Conservation (phyloP, 2,329 filamentous ascomycete species). For the Aspergillus sp. region DNA sequence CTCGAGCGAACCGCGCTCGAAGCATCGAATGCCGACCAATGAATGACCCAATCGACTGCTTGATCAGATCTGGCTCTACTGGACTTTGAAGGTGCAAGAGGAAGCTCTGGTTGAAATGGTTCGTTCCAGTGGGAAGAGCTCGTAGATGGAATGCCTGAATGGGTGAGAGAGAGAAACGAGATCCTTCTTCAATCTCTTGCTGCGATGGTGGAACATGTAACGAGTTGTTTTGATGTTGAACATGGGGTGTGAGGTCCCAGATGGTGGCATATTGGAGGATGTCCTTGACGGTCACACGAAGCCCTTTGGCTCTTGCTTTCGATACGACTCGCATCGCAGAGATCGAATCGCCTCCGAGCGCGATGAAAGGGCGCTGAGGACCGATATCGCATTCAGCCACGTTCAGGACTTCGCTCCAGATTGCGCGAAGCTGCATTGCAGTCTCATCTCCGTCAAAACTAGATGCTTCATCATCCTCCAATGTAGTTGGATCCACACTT, state of each 20-base stretch:
- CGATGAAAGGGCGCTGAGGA: neutral
- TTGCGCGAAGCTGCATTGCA: neutral
- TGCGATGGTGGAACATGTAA: neutral
- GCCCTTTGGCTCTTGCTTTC: neutral
- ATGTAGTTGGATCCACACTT: neutral
- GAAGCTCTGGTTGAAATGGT: conserved; percentile 13
- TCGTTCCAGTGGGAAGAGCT: neutral
- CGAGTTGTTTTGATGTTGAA: too few species aligned
- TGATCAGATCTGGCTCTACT: conserved; percentile 2
- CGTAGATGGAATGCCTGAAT: conserved; percentile 12
- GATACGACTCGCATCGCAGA: neutral
- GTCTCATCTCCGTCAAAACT: neutral
- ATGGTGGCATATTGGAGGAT: neutral
- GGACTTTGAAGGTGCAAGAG: conserved; percentile 3
- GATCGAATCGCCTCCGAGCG: conserved; percentile 1
- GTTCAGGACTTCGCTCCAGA: neutral
- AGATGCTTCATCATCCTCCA: too few species aligned
- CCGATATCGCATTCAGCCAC: neutral
- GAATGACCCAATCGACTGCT: neutral
- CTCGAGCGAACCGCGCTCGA: conserved; percentile 8
- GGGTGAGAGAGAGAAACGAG: conserved; percentile 3
- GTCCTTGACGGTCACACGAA: neutral
- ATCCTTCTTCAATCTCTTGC: neutral
- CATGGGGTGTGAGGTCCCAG: neutral
- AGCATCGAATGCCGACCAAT: conserved; percentile 11